Conservation (phyloP, 371 early-diverging fungal genomes). For the Circinella umbellata region DNA sequence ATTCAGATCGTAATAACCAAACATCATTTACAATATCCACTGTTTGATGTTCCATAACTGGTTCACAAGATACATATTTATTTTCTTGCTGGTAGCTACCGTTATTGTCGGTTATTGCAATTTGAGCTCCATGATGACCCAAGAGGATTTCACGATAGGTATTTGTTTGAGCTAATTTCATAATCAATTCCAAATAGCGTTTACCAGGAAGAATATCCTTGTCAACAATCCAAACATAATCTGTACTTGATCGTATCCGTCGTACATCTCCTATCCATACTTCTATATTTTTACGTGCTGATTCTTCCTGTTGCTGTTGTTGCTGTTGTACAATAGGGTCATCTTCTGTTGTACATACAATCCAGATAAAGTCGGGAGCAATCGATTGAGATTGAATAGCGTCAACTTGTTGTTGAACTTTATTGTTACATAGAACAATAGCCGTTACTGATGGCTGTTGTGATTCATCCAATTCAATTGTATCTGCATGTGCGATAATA, state of each 20-base stretch:
- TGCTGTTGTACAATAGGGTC: constrained; percentile 6
- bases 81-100: too few relatives aligned
- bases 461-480: not conserved
- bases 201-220: constrained; percentile 9
- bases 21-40: not conserved
- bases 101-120: not conserved
- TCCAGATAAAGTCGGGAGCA: constrained; percentile 2
- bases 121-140: not conserved
- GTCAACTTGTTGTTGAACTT: constrained; percentile 1
- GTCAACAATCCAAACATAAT: constrained; percentile 12
- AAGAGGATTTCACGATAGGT: constrained; percentile 5
- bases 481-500: not conserved
- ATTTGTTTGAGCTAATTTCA: constrained; percentile 7
- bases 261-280: constrained; percentile 6
- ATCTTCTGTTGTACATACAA: constrained; percentile 13
- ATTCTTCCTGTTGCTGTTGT: not conserved
- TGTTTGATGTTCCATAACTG: not conserved
- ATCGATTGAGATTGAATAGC: constrained; percentile 7
- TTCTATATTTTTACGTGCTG: not conserved
- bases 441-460: not conserved
- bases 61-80: not conserved
- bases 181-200: constrained; percentile 7
- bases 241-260: not conserved
- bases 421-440: not conserved
- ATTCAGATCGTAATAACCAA: constrained; percentile 12